These are phyloP conservation scores for Pseudocercospora cruenta DNA, from an alignment of 2,329 filamentous ascomycete genomes.

Conservation along the genomic window DNA sequence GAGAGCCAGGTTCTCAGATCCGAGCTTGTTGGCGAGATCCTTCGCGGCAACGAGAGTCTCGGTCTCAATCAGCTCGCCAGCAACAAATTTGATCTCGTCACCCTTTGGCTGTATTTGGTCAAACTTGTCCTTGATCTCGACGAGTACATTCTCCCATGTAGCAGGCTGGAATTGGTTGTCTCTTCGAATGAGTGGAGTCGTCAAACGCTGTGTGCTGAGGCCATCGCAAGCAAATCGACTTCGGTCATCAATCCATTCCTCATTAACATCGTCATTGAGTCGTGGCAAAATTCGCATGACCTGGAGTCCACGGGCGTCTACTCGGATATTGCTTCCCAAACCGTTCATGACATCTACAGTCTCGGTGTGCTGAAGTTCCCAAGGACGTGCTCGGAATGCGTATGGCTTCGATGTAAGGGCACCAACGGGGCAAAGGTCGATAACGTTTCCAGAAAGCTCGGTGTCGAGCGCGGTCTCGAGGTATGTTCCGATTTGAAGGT, in stretches of 20 bases:
- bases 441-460: conserved; percentile 95
- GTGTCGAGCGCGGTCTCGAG: conserved; percentile 91
- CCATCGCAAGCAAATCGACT: conserved; percentile 95
- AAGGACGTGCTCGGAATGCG: conserved; percentile 92
- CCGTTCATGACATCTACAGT: conserved; percentile 93
- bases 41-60: conserved; percentile 96
- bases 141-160: conserved; percentile 93
- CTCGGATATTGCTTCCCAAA: conserved; percentile 89
- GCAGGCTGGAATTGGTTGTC: conserved; percentile 90
- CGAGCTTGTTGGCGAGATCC: conserved; percentile 93
- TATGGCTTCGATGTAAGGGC: conserved; percentile 97
- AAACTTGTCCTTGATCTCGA: conserved; percentile 81
- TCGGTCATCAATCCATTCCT: conserved; percentile 99
- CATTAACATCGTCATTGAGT: conserved; percentile 96
- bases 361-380: conserved; percentile 96
- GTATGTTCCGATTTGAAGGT: conserved; percentile 97
- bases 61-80: conserved; percentile 86
- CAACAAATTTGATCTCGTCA: conserved; percentile 94
- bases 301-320: conserved; percentile 90
- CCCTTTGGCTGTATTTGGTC: conserved; percentile 78
- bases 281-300: conserved; percentile 93
- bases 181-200: conserved; percentile 84
- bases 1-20: conserved; percentile 91
- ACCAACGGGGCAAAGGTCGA: conserved; percentile 96
- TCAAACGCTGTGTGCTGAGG: conserved; percentile 92